Conservation (phyloP, 2,329 filamentous ascomycete genomes). For the Cadophora malorum region DNA sequence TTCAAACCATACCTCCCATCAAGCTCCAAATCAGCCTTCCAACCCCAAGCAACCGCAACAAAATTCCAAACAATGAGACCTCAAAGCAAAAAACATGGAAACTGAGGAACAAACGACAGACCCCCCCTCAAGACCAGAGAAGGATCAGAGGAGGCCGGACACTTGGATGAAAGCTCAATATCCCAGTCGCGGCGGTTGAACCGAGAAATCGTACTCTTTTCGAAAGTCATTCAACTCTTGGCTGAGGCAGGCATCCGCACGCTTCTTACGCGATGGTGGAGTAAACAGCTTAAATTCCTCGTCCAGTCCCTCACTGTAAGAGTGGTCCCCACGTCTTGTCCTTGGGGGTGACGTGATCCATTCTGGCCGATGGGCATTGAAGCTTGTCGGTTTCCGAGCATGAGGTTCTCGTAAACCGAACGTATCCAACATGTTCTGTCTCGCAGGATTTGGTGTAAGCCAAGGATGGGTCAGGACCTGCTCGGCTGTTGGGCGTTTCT, state of each 20-base stretch:
- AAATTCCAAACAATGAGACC: too few relatives aligned
- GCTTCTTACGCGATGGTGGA: background rate
- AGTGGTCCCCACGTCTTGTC: background rate
- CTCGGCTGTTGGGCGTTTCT: background rate
- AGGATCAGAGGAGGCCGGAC: too few relatives aligned
- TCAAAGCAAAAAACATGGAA: too few relatives aligned
- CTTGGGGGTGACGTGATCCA: background rate
- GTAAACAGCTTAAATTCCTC: background rate
- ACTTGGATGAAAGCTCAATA: too few relatives aligned
- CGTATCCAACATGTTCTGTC: background rate
- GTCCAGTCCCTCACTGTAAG: background rate
- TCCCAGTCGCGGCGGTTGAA: background rate
- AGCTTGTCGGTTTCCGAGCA: background rate
- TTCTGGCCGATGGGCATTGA: background rate
- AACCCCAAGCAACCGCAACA: too few relatives aligned
- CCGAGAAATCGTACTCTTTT: background rate
- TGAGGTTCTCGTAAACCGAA: background rate
- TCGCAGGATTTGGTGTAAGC: background rate
- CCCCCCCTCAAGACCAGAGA: too few relatives aligned
- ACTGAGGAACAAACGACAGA: too few relatives aligned
- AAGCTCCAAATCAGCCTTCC: too few relatives aligned
- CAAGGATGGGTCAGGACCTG: constrained; percentile 3
- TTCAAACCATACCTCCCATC: too few relatives aligned
- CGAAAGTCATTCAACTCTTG: background rate
- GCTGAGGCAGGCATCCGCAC: background rate